Percentiles rank a stretch among this genome's conserved stretches.
Conservation (phyloP, 257 asterid genomes). For the Paulownia fortunei region DNA sequence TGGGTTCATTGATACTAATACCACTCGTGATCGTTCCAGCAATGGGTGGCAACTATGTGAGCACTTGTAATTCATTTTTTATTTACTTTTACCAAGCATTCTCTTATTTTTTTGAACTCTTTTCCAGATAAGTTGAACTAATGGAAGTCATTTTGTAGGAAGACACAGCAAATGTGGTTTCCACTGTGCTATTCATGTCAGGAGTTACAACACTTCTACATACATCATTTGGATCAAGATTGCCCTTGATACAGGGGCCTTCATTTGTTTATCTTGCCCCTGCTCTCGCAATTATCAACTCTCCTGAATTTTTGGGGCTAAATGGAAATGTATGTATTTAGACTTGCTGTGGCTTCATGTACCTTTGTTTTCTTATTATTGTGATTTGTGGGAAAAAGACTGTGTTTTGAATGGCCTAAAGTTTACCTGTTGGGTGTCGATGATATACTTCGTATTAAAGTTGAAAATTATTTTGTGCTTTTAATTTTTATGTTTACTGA, state of each 20-base stretch:
- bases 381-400: background rate
- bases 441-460: background rate
- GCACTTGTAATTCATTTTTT: conserved; percentile 57
- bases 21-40: conserved; percentile 99
- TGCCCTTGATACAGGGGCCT: conserved; percentile 99
- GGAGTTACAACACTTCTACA: conserved; percentile 93
- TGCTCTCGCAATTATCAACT: conserved; percentile 87
- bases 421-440: background rate
- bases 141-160: conserved; percentile 62
- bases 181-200: conserved; percentile 87
- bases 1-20: conserved; percentile 92
- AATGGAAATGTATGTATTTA: conserved; percentile 76
- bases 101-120: background rate
- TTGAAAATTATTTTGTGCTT: background rate
- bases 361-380: background rate
- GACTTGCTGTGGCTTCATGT: background rate
- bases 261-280: conserved; percentile 98
- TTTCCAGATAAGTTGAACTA: conserved; percentile 27
- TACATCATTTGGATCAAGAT: conserved; percentile 89
- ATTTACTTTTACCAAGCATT: background rate
- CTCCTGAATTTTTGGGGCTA: conserved; percentile 85
- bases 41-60: conserved; percentile 98
- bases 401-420: background rate
- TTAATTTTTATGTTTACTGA: background rate
- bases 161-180: conserved; percentile 89